A percentile compares a stretch with the other conserved stretches of the same genome.
Evolutionary conservation across 2,329 filamentous ascomycete genomes (phyloP).

Genomic region (Byssochlamys sp.): DNA sequence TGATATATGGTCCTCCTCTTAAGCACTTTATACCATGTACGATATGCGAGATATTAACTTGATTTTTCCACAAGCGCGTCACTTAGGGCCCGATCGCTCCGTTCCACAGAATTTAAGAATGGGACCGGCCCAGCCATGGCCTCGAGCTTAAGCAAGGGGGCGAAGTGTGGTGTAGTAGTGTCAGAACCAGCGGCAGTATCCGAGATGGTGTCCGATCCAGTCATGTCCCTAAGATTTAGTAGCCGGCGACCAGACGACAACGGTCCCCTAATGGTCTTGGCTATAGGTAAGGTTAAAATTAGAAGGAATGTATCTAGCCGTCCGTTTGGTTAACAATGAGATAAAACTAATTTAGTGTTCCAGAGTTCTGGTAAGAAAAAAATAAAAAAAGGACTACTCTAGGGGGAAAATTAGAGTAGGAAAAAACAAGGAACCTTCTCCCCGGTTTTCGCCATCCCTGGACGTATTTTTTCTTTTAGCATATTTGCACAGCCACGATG

Average conservation of each 20-base stretch:
- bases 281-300: not conserved
- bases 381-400: too few species aligned
- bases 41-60: not conserved
- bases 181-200: not conserved
- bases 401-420: too few species aligned
- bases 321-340: not conserved
- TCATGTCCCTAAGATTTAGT: not conserved
- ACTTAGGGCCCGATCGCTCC: not conserved
- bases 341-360: not conserved
- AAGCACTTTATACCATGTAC: not conserved
- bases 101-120: not conserved
- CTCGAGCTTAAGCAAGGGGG: not conserved
- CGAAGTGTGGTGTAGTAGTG: not conserved
- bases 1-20: not conserved
- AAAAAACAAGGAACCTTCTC: too few species aligned
- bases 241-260: not conserved
- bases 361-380: not conserved
- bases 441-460: too few species aligned
- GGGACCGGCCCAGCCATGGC: not conserved
- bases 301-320: not conserved
- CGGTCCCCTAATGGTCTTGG: not conserved
- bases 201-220: not conserved
- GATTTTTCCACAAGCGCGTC: not conserved
- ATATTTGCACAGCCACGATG: not conserved
- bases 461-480: not conserved